These are phyloP conservation scores for Annulohypoxylon bovei DNA, from an alignment of 495 filamentous ascomycete genomes.

Conservation along the genomic window DNA sequence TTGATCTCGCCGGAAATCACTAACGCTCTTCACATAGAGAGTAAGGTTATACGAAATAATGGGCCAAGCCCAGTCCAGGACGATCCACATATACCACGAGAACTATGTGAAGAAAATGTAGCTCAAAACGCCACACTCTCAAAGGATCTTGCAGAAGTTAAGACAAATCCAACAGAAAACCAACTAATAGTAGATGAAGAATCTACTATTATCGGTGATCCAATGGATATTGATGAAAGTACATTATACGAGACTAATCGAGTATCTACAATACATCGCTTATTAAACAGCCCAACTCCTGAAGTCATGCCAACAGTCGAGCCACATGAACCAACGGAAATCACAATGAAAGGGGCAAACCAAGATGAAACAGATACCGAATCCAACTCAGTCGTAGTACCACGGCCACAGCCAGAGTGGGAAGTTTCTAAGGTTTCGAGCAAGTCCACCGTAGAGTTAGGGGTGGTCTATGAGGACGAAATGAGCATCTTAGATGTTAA, in stretches of 20 bases:
- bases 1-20: neutral
- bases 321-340: neutral
- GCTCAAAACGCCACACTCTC: neutral
- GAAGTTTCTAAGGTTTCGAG: neutral
- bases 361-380: slow-evolving; percentile 14
- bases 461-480: neutral
- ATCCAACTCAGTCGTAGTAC: slow-evolving; percentile 9
- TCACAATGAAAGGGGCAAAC: neutral
- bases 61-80: neutral
- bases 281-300: neutral
- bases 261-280: neutral
- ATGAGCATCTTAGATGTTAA: neutral
- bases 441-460: neutral
- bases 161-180: neutral
- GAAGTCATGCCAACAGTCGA: neutral
- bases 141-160: neutral
- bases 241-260: neutral
- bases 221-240: slow-evolving; percentile 18
- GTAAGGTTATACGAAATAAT: neutral
- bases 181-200: slow-evolving; percentile 20
- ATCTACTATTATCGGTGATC: slow-evolving; percentile 30
- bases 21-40: neutral
- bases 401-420: slow-evolving; percentile 22
- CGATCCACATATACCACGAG: neutral
- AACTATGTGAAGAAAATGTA: neutral